Evolutionary conservation across 2,329 filamentous ascomycete genomes (phyloP).

Genomic region (Microascus cirrosus): DNA sequence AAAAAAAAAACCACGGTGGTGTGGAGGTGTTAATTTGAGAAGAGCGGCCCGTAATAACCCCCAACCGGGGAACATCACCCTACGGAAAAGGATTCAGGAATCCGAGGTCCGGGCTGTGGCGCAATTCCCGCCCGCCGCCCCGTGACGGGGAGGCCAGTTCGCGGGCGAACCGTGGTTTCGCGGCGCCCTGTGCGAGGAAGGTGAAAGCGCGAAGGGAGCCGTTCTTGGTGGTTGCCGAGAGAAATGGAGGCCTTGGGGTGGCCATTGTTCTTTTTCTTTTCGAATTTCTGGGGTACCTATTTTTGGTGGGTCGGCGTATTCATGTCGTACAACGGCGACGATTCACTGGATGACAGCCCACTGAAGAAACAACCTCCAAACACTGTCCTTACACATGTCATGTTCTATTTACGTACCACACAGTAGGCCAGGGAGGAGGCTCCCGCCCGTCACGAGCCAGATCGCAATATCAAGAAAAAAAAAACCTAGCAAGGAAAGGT

Average conservation of each 20-base stretch:
- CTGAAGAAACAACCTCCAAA: background rate
- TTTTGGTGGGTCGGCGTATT: background rate
- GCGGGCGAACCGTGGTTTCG: background rate
- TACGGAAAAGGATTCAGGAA: no score
- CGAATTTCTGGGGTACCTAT: background rate
- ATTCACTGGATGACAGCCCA: background rate
- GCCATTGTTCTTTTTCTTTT: background rate
- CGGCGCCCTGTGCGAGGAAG: background rate
- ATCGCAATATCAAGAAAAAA: background rate
- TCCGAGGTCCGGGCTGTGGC: no score
- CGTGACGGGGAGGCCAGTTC: background rate
- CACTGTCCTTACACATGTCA: background rate
- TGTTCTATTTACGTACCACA: background rate
- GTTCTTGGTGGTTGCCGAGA: background rate
- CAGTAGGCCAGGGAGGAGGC: background rate
- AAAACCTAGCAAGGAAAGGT: background rate
- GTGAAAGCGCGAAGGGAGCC: background rate
- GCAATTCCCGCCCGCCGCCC: background rate
- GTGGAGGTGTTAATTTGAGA: no score
- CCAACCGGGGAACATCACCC: no score
- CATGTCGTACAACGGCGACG: background rate
- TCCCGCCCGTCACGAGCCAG: background rate
- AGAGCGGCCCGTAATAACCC: no score
- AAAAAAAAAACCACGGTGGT: no score
- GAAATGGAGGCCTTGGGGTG: background rate